Conservation (phyloP, 2,329 filamentous ascomycete genomes). For the Sclerotinia subarctica region DNA sequence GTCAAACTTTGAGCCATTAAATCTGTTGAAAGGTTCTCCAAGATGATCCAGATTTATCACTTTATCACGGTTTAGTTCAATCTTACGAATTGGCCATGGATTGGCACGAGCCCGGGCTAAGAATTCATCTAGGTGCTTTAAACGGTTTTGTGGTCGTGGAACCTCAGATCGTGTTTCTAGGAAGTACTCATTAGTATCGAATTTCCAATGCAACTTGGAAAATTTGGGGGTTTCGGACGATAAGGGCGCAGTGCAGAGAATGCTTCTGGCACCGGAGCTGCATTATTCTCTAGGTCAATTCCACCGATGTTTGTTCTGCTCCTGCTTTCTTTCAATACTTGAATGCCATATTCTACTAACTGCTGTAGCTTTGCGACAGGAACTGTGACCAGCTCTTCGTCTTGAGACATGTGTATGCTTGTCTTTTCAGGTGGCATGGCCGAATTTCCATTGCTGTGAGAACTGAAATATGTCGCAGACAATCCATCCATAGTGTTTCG, state of each 20-base stretch:
- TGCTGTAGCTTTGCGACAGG: constrained; percentile 8
- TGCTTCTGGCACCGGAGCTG: background rate
- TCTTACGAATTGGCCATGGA: background rate
- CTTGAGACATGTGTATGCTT: background rate
- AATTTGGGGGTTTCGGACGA: background rate
- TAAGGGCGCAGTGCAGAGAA: background rate
- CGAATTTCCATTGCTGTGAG: background rate
- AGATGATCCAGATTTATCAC: background rate
- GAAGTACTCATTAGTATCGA: background rate
- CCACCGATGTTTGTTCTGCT: background rate
- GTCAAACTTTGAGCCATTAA: background rate
- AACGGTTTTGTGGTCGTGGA: background rate
- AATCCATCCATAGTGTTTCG: background rate
- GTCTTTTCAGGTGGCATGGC: background rate
- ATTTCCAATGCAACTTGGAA: background rate
- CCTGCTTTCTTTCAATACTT: constrained; percentile 3
- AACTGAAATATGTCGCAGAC: background rate
- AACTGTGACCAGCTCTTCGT: constrained; percentile 13
- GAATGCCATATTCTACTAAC: constrained; percentile 1
- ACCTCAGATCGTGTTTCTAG: background rate
- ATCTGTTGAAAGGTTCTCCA: background rate
- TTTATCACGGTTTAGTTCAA: background rate
- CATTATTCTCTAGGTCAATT: background rate
- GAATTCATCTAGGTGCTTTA: background rate
- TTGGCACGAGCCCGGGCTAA: background rate